Base-by-base conservation (phyloP, 73 alveolate genomes). In the Paramecium sexaurelia region DNA sequence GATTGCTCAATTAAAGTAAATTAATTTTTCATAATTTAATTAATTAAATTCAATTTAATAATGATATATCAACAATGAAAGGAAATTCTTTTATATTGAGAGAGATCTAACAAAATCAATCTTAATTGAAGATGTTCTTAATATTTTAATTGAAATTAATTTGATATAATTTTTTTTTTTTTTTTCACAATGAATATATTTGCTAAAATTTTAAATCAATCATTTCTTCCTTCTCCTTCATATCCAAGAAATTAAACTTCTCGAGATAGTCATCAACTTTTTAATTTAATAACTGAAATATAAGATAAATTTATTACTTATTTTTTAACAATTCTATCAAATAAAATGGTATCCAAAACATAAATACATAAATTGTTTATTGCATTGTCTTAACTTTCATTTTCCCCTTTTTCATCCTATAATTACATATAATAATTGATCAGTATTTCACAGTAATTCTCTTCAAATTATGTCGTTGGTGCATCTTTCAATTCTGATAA, bases 191-290 rank as follows among this genome's bases (percentile, higher is more conserved):
- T 66, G 39, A 33, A 66, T 66, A 66, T 66, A 33, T 33, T 20
- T 66, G 29, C 45, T 27, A 27, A 66, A 73, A 73, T 35, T 73
- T 73, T 20, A 8, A 9, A 15, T 32, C 56, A n/a, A 73, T 73
- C 8, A 19, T 40, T 8, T 78, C 73, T 5, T 78, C 90, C 5
- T 27, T 78, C 15, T 78, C 90, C 19, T 8, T 37, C 1, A 1
- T 19, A 17, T 26, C 24, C 73, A 78, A 24, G 55, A 41, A 78
- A 24, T 78, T 78, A 32, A 78, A 78, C 13, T 22, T 24, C 6
- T 78, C 27, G 55, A 78, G 17, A 78, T 78, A 78, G 8, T 78
- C 73, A 78, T 78, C 90, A 45, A 78, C 33, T 24, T 78, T 24
- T 11, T 78, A 1, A 8, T 37, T 40, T 13, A 78, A 33, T 17